phyloP scores from a whole-genome alignment of 345 rosid species.

The Boechera divaricarpa region DNA sequence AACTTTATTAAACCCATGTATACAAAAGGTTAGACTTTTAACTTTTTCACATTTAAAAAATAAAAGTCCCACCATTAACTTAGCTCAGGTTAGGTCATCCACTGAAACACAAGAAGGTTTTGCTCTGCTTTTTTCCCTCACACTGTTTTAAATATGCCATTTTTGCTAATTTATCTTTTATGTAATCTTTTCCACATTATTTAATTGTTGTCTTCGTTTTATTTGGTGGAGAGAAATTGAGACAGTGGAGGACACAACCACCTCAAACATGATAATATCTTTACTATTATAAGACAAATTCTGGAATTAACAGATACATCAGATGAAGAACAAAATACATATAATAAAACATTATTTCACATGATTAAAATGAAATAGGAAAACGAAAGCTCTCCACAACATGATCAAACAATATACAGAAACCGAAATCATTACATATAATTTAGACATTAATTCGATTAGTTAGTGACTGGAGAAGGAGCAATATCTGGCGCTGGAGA shows the following conservation, averaged over 20 bases:
- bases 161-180: slow-evolving; percentile 3
- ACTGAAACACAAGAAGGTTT: slow-evolving; percentile 31
- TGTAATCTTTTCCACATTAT: slow-evolving; percentile 1
- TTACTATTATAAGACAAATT: slow-evolving; percentile 23
- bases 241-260: slow-evolving; percentile 38
- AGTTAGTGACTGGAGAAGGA: slow-evolving; percentile 48
- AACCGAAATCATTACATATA: not conserved
- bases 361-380: not conserved
- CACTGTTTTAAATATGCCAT: slow-evolving; percentile 15
- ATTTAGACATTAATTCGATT: not conserved
- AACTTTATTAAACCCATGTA: slow-evolving; percentile 38
- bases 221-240: slow-evolving; percentile 39
- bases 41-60: not conserved
- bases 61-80: slow-evolving; percentile 1
- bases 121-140: slow-evolving; percentile 11
- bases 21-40: not conserved
- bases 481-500: slow-evolving; percentile 54
- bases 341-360: slow-evolving; percentile 29
- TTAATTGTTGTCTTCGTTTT: slow-evolving; percentile 7
- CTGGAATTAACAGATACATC: slow-evolving; percentile 23
- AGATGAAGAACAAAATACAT: not conserved
- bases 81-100: slow-evolving; percentile 27
- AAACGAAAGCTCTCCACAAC: slow-evolving; percentile 29
- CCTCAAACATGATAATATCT: slow-evolving; percentile 28
- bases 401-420: slow-evolving; percentile 33